These are phyloP conservation scores for Schizochytrium sp. DNA, from an alignment of 108 stramenopile species.

Conservation along the genomic window DNA sequence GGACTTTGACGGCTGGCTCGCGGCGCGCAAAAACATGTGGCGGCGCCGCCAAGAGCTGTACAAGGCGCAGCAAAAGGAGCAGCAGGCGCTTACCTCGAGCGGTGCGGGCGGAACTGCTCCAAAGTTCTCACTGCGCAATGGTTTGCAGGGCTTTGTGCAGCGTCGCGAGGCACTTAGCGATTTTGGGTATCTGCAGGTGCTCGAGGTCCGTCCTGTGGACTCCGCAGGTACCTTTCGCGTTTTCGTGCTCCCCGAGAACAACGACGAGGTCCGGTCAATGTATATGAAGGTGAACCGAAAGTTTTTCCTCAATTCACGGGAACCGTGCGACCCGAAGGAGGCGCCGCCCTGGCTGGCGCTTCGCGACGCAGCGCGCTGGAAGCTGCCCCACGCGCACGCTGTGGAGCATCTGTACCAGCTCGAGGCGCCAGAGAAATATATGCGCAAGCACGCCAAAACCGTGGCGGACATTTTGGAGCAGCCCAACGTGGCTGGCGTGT, in stretches of 20 bases:
- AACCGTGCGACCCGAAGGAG: neutral
- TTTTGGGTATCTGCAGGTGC: slow-evolving; percentile 71
- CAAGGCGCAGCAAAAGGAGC: slow-evolving; percentile 32
- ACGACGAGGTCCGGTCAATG: neutral
- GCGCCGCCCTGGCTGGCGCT: neutral
- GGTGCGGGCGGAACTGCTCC: too few species aligned
- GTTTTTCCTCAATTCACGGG: neutral
- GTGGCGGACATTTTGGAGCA: slow-evolving; percentile 27
- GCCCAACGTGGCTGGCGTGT: slow-evolving; percentile 65
- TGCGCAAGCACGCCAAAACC: slow-evolving; percentile 41
- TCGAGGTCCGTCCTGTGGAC: slow-evolving; percentile 78
- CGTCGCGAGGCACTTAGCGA: slow-evolving; percentile 20
- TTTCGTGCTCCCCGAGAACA: slow-evolving; percentile 60
- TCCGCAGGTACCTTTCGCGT: slow-evolving; percentile 55
- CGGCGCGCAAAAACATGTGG: slow-evolving; percentile 76
- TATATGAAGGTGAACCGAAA: slow-evolving; percentile 43
- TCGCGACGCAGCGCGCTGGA: slow-evolving; percentile 47
- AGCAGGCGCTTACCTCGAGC: too few species aligned
- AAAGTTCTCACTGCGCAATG: neutral
- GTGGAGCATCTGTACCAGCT: slow-evolving; percentile 66
- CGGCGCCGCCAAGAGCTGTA: slow-evolving; percentile 41
- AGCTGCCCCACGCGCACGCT: slow-evolving; percentile 69
- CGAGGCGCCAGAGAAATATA: slow-evolving; percentile 65
- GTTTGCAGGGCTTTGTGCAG: neutral
- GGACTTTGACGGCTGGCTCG: slow-evolving; percentile 63